Percentiles rank a stretch among this genome's conserved stretches.
phyloP scores from a whole-genome alignment of 208 protist genomes.

The Pavlovales sp. region DNA sequence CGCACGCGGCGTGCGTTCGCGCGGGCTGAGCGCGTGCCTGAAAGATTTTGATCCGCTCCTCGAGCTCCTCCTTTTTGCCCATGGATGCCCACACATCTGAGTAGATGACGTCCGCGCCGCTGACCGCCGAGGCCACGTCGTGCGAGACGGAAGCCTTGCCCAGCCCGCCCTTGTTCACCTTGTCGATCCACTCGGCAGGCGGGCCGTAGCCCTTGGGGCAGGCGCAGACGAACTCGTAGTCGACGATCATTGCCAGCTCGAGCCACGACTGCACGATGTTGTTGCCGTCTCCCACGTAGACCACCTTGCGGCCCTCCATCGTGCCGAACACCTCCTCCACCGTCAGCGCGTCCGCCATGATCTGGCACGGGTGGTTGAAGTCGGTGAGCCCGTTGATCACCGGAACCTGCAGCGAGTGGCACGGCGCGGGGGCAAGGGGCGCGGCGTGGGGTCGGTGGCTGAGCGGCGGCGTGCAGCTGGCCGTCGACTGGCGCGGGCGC shows the following conservation, averaged over 20 bases:
- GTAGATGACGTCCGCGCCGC: slow-evolving; percentile 43
- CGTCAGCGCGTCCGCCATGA: slow-evolving; percentile 47
- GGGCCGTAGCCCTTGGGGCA: slow-evolving; percentile 30
- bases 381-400: slow-evolving; percentile 51
- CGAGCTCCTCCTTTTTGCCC: slow-evolving; percentile 25
- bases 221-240: slow-evolving; percentile 31
- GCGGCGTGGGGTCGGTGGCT: too few relatives aligned
- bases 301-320: slow-evolving; percentile 35
- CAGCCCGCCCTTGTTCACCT: not conserved
- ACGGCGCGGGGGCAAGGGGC: too few relatives aligned
- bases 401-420: not conserved
- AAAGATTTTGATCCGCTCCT: slow-evolving; percentile 23
- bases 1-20: too few relatives aligned
- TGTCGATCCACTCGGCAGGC: not conserved
- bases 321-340: slow-evolving; percentile 30
- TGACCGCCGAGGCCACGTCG: not conserved
- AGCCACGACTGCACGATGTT: slow-evolving; percentile 51
- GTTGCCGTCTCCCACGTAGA: slow-evolving; percentile 45
- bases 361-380: slow-evolving; percentile 53
- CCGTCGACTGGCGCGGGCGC: too few relatives aligned
- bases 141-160: not conserved
- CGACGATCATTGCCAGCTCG: not conserved
- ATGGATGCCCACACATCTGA: slow-evolving; percentile 47
- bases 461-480: too few relatives aligned
- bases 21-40: not conserved